Evolutionary conservation across 257 asterid species (phyloP), one percentile per base, ranked within the genome.

Genomic region (Capsicum pubescens): DNA sequence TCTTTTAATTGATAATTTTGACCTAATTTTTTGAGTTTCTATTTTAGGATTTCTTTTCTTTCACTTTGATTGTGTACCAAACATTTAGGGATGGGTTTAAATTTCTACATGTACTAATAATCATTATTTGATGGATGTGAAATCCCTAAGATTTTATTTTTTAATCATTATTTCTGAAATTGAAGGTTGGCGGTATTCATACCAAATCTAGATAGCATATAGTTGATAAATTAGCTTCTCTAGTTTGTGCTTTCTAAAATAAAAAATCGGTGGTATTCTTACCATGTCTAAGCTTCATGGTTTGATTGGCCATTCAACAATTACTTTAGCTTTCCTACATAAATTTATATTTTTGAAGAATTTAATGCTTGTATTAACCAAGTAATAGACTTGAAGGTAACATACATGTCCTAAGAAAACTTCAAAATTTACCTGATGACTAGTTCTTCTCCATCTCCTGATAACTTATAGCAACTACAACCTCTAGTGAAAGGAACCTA

Each of bases 401-500:
- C 26, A 52, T 52, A n/a, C 35, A 21, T 26, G 42, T 8, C 9
- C 6, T 64, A 8, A 64, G 46, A 26, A 11, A 64, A 64, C 16
- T 3, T 35, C 35, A 36, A 9, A 46, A 9, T 58, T 58, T 92
- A 92, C 97, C 87, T 88, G 86, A 95, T 91, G 82, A 93, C 89
- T 61, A 91, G 87, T 85, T 87, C 86, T 77, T 91, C 88, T 50
- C 86, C 87, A 3, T 87, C 84, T 19, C 84, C 87, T 82, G 92
- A 88, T 80, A 92, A 85, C 69, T 90, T 89, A 82, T 76, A 95
- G 85, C 76, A 83, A 93, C 95, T 91, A 92, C 91, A 90, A 35
- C 98, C 97, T 90, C 90, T 90, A 58, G 95, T 95, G 83, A 91
- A 89, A 67, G 97, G 97, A 66, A 93, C 90, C 87, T 87, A 91